Conservation (phyloP, 768 basidiomycete species). For the Podaxis pistillaris region DNA sequence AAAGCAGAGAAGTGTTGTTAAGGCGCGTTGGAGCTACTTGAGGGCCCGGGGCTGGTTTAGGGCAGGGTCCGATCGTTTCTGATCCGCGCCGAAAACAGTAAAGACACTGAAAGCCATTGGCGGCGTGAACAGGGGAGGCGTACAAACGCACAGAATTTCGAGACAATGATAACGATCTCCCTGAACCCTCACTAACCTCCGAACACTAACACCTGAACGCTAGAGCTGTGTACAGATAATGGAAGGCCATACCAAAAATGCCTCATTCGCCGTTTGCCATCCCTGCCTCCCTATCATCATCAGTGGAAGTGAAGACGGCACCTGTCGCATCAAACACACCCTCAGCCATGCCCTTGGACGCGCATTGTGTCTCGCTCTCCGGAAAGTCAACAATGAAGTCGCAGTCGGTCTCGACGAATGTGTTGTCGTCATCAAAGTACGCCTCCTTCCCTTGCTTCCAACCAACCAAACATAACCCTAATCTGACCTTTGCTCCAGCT, state of each 20-base stretch:
- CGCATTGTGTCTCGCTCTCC: conserved; percentile 90
- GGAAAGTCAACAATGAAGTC: conserved; percentile 84
- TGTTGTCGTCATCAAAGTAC: conserved; percentile 93
- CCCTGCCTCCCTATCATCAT: conserved; percentile 90
- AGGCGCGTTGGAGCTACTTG: too few relatives aligned
- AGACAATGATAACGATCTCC: too few relatives aligned
- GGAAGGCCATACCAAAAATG: conserved; percentile 97
- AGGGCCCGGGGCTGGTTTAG: too few relatives aligned
- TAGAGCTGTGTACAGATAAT: conserved; percentile 96
- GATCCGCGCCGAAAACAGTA: too few relatives aligned
- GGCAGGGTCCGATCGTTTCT: too few relatives aligned
- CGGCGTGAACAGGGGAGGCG: too few relatives aligned
- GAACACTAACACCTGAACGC: too few relatives aligned
- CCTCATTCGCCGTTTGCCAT: conserved; percentile 96
- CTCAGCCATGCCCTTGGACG: conserved; percentile 93
- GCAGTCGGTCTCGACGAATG: conserved; percentile 97
- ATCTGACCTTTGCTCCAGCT: conserved; percentile 64
- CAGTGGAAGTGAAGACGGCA: conserved; percentile 94
- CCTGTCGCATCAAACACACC: conserved; percentile 95
- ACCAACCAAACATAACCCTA: conserved; percentile 81
- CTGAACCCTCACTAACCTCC: too few relatives aligned
- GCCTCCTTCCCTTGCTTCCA: conserved; percentile 89
- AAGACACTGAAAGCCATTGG: too few relatives aligned
- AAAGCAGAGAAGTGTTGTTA: too few relatives aligned
- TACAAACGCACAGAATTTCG: too few relatives aligned